Evolutionary conservation across 768 basidiomycete species (phyloP), one percentile per base, ranked within the genome.

Genomic region (Psilocybe subaeruginosa): DNA sequence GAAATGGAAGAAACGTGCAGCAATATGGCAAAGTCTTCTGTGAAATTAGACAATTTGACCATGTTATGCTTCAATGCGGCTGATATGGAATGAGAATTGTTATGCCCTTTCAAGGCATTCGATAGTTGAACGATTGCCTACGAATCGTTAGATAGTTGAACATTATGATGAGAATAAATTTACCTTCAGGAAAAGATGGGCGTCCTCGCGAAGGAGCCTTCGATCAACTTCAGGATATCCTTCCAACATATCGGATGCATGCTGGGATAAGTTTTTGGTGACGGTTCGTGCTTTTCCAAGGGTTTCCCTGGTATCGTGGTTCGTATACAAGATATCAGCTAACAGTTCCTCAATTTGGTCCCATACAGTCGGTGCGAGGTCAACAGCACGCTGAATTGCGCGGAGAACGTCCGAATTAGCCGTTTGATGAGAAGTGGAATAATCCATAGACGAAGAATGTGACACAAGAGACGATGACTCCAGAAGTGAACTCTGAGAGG

Each of bases 1-100:
- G 92, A 85, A 65, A 92, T 87, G 0, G 91, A 92, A 6, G 94
- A 93, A 50, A 94, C 89, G 68, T 93, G 92, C 16, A 96, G 78
- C 51, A 97, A 79, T 65, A 93, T 92, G 52, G 92, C 88, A 67
- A 95, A 91, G 72, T 93, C 93, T 73, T 96, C 89, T 9, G 94
- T 93, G 11, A 89, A 84, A 67, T 92, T 90, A 19, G 90, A 92
- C 59, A 97, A 81, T 64, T 85, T 84, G 43, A 89, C 84, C 78
- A 94, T 87, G 68, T 88, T 86, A 56, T 78, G 82, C 61, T 91
- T 85, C 46, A 96, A 78, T 35, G 80, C 73, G 3, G 85, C 64
- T n/a, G 79, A 67, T 9, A 78, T 74, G 14, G 86, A 83, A 52
- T 88, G 83, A n/a, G 83, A 79, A 23, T 79, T 78, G 54, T 86